Conservation (phyloP, 352 stramenopile genomes). For the Pythium myriotylum region DNA sequence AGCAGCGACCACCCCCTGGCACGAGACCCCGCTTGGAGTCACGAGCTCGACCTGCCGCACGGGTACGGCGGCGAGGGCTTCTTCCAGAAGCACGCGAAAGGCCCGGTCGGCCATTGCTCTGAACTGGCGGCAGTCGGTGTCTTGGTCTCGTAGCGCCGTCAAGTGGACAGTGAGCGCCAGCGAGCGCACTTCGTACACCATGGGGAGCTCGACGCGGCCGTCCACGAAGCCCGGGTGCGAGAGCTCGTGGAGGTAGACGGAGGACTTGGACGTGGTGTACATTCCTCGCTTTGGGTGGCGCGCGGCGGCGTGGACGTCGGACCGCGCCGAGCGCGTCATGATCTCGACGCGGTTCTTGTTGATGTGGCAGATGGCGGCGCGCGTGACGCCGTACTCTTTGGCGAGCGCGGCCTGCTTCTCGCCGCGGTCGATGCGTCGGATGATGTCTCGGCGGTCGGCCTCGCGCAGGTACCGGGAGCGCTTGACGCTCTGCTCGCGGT, state of each 20-base stretch:
- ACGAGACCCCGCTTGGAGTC: slow-evolving; percentile 8
- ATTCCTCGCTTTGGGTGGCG: slow-evolving; percentile 31
- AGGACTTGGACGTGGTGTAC: slow-evolving; percentile 31
- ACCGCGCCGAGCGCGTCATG: slow-evolving; percentile 30
- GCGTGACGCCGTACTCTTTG: slow-evolving; percentile 40
- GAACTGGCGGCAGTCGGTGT: slow-evolving; percentile 17
- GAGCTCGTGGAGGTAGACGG: slow-evolving; percentile 7
- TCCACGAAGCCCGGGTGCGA: slow-evolving; percentile 1
- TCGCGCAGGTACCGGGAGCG: slow-evolving; percentile 32
- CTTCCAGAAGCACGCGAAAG: slow-evolving; percentile 35
- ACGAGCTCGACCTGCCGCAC: slow-evolving; percentile 21
- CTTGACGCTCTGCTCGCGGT: slow-evolving; percentile 10
- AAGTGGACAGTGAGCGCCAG: slow-evolving; percentile 26
- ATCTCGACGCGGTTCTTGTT: slow-evolving; percentile 50
- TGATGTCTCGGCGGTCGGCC: slow-evolving; percentile 32
- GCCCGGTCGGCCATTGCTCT: slow-evolving; percentile 22
- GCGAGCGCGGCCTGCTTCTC: slow-evolving; percentile 45
- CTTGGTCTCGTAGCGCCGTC: slow-evolving; percentile 21
- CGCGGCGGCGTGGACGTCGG: slow-evolving; percentile 21
- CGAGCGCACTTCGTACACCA: slow-evolving; percentile 32
- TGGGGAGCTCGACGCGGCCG: slow-evolving; percentile 13
- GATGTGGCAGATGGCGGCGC: slow-evolving; percentile 44
- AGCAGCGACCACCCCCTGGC: slow-evolving; percentile 15
- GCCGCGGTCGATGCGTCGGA: slow-evolving; percentile 35
- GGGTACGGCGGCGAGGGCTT: slow-evolving; percentile 29